Percentiles rank a stretch among this genome's conserved stretches.
These are phyloP conservation scores for Zalerion maritima DNA, from an alignment of 495 filamentous ascomycete species.

Conservation along the genomic window DNA sequence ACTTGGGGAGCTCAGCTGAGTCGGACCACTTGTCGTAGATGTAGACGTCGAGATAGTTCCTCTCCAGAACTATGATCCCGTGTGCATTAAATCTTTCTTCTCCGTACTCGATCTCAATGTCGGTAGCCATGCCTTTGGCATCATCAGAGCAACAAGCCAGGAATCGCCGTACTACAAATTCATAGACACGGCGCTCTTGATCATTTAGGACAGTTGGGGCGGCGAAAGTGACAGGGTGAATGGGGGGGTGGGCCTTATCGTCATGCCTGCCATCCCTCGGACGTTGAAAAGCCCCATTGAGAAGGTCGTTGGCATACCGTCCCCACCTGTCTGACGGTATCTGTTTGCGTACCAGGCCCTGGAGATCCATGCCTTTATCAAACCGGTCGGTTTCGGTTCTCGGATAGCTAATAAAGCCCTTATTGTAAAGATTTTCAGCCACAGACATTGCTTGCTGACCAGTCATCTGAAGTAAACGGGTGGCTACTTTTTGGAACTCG, in stretches of 20 bases:
- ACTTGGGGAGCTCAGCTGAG: constrained; percentile 66
- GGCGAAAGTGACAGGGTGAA: constrained; percentile 80
- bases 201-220: constrained; percentile 44
- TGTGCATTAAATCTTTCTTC: constrained; percentile 66
- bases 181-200: constrained; percentile 66
- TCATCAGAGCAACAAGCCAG: constrained; percentile 94
- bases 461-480: constrained; percentile 66
- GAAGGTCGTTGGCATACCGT: constrained; percentile 60
- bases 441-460: constrained; percentile 78
- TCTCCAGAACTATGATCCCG: constrained; percentile 72
- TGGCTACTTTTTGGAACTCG: constrained; percentile 97
- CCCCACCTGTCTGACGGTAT: constrained; percentile 64
- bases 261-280: constrained; percentile 76
- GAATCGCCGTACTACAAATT: constrained; percentile 88
- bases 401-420: constrained; percentile 93
- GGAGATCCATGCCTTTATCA: constrained; percentile 77
- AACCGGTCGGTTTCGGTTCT: constrained; percentile 96
- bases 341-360: constrained; percentile 70
- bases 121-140: constrained; percentile 68
- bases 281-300: constrained; percentile 64
- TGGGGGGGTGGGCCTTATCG: constrained; percentile 93
- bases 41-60: constrained; percentile 92
- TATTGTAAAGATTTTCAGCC: constrained; percentile 82
- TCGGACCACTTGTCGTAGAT: constrained; percentile 92
- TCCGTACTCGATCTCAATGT: constrained; percentile 74